Conservation (phyloP, 805 yeast genomes). For the Schizosaccharomyces osmophilus region DNA sequence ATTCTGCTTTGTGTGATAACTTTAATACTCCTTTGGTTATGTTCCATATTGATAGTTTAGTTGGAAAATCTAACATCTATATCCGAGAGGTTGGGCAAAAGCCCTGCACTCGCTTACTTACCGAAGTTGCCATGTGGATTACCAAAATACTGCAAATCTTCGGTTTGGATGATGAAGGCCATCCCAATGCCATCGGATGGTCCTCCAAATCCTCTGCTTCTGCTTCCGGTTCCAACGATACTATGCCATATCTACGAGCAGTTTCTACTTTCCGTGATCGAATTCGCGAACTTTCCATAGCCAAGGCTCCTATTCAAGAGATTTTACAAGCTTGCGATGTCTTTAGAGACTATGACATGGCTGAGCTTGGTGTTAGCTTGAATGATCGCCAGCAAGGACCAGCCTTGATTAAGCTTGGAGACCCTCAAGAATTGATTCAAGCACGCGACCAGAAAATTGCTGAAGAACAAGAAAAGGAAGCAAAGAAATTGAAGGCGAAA, state of each 20-base stretch:
- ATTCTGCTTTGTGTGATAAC: conserved; percentile 70
- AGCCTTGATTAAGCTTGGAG: conserved; percentile 69
- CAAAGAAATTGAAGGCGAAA: conserved; percentile 32
- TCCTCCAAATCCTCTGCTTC: conserved; percentile 15
- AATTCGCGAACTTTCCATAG: conserved; percentile 53
- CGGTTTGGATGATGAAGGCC: conserved; percentile 44
- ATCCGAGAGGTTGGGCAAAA: conserved; percentile 34
- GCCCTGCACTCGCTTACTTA: conserved; percentile 19
- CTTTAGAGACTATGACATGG: conserved; percentile 45
- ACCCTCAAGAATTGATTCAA: conserved; percentile 35
- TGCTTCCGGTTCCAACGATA: conserved; percentile 6
- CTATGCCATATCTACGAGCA: conserved; percentile 54
- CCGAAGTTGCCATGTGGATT: conserved; percentile 41
- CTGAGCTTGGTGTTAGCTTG: conserved; percentile 54
- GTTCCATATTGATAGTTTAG: conserved; percentile 38
- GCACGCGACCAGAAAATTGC: conserved; percentile 27
- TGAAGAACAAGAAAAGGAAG: conserved; percentile 17
- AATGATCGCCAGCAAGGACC: conserved; percentile 39
- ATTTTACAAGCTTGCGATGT: conserved; percentile 50
- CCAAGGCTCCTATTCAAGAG: conserved; percentile 24
- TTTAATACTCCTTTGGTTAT: conserved; percentile 57
- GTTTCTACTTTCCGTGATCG: conserved; percentile 61
- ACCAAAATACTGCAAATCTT: conserved; percentile 44
- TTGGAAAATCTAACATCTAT: conserved; percentile 49
- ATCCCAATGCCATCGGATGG: conserved; percentile 60